Conservation (phyloP, 176 grass and related monocot species). For the Typha latifolia region DNA sequence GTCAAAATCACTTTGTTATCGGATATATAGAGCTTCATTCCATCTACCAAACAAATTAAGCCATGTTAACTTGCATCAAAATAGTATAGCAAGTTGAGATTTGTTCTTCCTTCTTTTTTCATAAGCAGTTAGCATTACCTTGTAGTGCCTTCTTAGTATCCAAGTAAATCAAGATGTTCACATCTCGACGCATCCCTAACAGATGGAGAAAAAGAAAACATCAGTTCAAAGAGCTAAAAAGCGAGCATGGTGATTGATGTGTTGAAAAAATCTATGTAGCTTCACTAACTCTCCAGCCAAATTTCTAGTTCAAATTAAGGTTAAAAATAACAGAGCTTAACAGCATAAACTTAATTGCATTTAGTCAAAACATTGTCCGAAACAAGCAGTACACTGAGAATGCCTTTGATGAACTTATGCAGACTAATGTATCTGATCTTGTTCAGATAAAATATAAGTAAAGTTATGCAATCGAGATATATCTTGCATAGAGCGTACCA, state of each 20-base stretch:
- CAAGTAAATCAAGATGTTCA: slow-evolving; percentile 82
- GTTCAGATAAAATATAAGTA: background rate
- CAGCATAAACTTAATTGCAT: too few relatives aligned
- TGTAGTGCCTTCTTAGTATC: slow-evolving; percentile 60
- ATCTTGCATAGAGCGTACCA: slow-evolving; percentile 33
- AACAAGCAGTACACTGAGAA: too few relatives aligned
- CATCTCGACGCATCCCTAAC: slow-evolving; percentile 57
- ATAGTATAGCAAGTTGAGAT: background rate
- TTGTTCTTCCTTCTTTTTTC: too few relatives aligned
- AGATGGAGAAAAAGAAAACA: background rate
- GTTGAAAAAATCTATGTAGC: too few relatives aligned
- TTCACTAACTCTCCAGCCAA: too few relatives aligned
- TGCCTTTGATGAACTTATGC: too few relatives aligned
- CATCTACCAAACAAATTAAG: slow-evolving; percentile 31
- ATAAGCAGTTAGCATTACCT: slow-evolving; percentile 24
- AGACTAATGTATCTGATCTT: background rate
- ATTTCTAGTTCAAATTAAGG: too few relatives aligned
- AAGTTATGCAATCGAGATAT: background rate
- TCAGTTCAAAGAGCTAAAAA: background rate
- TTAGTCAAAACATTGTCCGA: too few relatives aligned
- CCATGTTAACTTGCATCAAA: slow-evolving; percentile 2
- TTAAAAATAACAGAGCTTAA: too few relatives aligned
- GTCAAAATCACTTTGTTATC: slow-evolving; percentile 83
- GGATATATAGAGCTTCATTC: slow-evolving; percentile 72
- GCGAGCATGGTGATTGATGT: too few relatives aligned